Evolutionary conservation across 306 rosid genomes (phyloP), one percentile per base, ranked within the genome.

Genomic region (Betula pendula): DNA sequence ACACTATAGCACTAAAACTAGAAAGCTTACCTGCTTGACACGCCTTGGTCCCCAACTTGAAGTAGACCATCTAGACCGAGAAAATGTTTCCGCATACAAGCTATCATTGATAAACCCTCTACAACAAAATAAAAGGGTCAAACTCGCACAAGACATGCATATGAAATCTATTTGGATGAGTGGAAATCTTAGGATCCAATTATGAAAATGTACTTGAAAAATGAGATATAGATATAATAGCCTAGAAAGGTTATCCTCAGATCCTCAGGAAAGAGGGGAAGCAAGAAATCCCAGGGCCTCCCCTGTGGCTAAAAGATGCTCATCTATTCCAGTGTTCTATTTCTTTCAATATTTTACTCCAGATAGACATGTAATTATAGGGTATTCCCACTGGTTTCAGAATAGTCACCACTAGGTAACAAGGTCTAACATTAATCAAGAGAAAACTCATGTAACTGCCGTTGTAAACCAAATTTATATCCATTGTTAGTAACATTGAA

Each of bases 1-100:
- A 44, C 10, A 70, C 52, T 3, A 72, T 49, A 74, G 43, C 22
- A 3, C 52, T 63, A 31, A 70, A 68, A 55, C 47, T 29, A 24
- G 68, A 58, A 27, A 38, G 80, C 85, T 85, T 83, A 89, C 98
- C 72, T 85, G 92, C 83, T 91, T 91, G 83, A 91, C 88, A 67
- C 93, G 81, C 85, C 86, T 85, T 35, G 98, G 99, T 75, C 99
- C 99, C 99, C 99, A 92, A 72, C 87, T 91, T 73, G 88, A 96
- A 19, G 89, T 88, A 85, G 96, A 83, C 99, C 96, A 96, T 89
- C 94, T 91, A 50, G 99, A 88, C 70, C 79, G 94, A 81, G 90
- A 88, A 86, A 71, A 92, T 69, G 90, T 78, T 77, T 85, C 92
- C 24, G 86, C 92, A 72, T 82, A 85, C 86, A 84, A 72, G 63